These are phyloP conservation scores for Linnemannia schmuckeri DNA, from an alignment of 192 early-diverging fungal species.

Conservation along the genomic window DNA sequence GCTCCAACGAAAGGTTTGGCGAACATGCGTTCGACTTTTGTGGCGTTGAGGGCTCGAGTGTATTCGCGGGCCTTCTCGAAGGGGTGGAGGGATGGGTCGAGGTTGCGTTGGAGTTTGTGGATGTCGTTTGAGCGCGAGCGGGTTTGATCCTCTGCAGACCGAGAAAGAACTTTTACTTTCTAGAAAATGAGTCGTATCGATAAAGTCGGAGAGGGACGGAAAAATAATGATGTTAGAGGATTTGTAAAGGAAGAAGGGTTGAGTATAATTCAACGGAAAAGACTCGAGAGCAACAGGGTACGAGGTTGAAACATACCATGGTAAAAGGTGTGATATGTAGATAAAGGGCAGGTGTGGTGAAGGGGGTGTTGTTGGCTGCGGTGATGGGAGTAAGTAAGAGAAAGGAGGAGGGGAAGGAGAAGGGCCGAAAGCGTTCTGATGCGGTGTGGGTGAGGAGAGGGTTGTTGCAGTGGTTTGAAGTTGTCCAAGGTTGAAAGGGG, in stretches of 20 bases:
- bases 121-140: constrained; percentile 90
- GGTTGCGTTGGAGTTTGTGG: constrained; percentile 88
- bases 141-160: constrained; percentile 81
- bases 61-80: constrained; percentile 97
- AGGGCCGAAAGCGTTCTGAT: background rate
- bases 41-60: constrained; percentile 92
- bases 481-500: background rate
- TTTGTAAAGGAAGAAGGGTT: background rate
- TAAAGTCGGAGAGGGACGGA: background rate
- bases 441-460: background rate
- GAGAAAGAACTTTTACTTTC: constrained; percentile 97
- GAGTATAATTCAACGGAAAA: background rate
- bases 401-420: background rate
- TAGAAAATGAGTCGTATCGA: constrained; percentile 27
- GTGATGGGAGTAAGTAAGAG: constrained; percentile 11
- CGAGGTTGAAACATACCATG: background rate
- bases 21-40: constrained; percentile 95
- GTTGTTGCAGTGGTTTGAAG: background rate
- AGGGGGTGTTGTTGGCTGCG: background rate
- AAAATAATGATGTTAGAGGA: background rate
- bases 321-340: background rate
- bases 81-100: constrained; percentile 91
- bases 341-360: background rate
- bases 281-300: background rate
- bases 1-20: constrained; percentile 97